A percentile compares a stretch with the other conserved stretches of the same genome.
Evolutionary conservation across 805 yeast genomes (phyloP).

Genomic region (Lipomyces sp.): DNA sequence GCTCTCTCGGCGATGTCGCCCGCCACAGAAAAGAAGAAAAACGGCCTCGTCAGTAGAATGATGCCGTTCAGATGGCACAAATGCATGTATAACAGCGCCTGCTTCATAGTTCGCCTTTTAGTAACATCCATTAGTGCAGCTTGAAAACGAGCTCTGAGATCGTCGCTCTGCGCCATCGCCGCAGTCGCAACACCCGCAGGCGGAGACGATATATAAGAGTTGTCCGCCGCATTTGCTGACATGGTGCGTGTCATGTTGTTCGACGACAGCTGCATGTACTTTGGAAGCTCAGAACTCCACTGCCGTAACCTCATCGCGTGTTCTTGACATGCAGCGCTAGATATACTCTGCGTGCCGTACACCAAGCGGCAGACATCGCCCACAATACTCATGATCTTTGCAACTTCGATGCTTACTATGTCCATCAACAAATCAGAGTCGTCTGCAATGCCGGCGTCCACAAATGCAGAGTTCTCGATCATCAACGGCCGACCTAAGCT

Average conservation of each 20-base stretch:
- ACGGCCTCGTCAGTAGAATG: constrained; percentile 29
- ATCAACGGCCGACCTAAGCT: constrained; percentile 28
- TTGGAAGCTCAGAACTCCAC: constrained; percentile 29
- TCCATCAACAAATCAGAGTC: constrained; percentile 8
- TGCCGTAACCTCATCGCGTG: constrained; percentile 25
- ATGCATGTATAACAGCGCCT: constrained; percentile 24
- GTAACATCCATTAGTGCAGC: background rate
- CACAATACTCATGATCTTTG: constrained; percentile 25
- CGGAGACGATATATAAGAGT: background rate
- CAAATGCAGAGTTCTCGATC: constrained; percentile 27
- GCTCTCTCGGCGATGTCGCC: constrained; percentile 3
- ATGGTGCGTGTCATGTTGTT: background rate
- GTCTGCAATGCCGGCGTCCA: constrained; percentile 5
- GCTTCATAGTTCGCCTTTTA: background rate
- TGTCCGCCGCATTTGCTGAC: background rate
- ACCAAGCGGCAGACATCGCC: constrained; percentile 30
- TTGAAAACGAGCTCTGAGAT: background rate
- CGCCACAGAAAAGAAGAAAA: constrained; percentile 21
- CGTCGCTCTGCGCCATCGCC: background rate
- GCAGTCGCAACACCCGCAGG: too few relatives aligned
- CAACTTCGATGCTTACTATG: constrained; percentile 18
- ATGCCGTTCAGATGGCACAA: constrained; percentile 29
- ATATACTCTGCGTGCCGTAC: constrained; percentile 27
- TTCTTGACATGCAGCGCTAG: constrained; percentile 23
- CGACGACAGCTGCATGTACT: constrained; percentile 23